Conservation (phyloP, 352 stramenopile species). For the Phytophthora citricola region DNA sequence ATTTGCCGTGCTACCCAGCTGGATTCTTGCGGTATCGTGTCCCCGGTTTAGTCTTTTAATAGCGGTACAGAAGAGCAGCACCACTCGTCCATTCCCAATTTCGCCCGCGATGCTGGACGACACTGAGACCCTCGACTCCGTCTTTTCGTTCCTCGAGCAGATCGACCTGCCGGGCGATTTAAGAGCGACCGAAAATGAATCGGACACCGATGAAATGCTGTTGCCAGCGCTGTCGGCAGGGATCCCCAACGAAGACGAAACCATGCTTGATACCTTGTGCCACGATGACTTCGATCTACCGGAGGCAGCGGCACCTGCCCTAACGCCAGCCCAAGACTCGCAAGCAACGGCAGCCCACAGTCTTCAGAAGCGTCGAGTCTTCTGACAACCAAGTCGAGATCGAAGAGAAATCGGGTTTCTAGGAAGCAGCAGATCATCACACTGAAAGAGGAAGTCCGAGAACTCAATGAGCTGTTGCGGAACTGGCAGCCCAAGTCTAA, state of each 20-base stretch:
- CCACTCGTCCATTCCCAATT: constrained; percentile 8
- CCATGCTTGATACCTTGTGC: constrained; percentile 14
- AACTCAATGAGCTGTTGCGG: constrained; percentile 20
- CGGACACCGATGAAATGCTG: not conserved
- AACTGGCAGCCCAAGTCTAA: not conserved
- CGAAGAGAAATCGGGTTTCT: constrained; percentile 14
- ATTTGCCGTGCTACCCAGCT: too few species aligned
- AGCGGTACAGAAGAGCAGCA: too few species aligned
- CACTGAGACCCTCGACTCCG: constrained; percentile 14
- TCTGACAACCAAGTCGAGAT: not conserved
- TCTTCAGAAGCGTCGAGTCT: constrained; percentile 4
- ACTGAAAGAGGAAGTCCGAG: constrained; percentile 10
- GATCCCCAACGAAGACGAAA: not conserved
- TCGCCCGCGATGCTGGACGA: constrained; percentile 1
- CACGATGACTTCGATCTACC: not conserved
- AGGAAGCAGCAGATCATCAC: constrained; percentile 25
- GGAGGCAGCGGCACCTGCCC: not conserved
- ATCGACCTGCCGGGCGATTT: constrained; percentile 19
- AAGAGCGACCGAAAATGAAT: constrained; percentile 1
- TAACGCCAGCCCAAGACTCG: not conserved
- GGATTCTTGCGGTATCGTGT: too few species aligned
- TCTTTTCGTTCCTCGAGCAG: constrained; percentile 25
- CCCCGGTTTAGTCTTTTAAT: too few species aligned
- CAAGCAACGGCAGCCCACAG: not conserved
- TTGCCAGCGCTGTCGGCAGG: not conserved